These are phyloP conservation scores for Penicillium herquei DNA, from an alignment of 495 filamentous ascomycete species.

Conservation along the genomic window DNA sequence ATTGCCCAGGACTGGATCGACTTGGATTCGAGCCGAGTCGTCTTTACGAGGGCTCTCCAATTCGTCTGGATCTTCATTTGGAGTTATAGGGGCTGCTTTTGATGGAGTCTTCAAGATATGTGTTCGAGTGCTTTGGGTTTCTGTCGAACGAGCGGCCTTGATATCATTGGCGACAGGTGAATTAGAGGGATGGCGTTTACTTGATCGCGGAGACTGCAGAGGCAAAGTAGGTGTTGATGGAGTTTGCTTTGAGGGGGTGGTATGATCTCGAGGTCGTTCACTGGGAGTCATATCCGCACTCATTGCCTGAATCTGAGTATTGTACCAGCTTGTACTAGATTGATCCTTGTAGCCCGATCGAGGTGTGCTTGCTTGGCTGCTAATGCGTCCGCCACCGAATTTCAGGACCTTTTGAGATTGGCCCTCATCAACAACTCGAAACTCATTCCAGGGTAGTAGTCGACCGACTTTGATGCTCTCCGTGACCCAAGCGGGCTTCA, in stretches of 20 bases:
- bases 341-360: slow-evolving; percentile 68
- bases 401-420: slow-evolving; percentile 72
- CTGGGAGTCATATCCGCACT: slow-evolving; percentile 1
- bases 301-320: slow-evolving; percentile 57
- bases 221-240: neutral
- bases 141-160: slow-evolving; percentile 27
- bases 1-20: slow-evolving; percentile 49
- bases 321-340: slow-evolving; percentile 76
- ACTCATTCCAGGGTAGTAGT: slow-evolving; percentile 80
- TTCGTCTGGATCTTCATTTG: slow-evolving; percentile 49
- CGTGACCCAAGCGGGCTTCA: slow-evolving; percentile 94
- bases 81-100: slow-evolving; percentile 24
- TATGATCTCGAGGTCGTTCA: neutral
- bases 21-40: slow-evolving; percentile 45
- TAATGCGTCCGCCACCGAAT: slow-evolving; percentile 68
- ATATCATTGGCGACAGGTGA: slow-evolving; percentile 12
- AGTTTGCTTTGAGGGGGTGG: neutral
- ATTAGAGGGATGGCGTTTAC: neutral
- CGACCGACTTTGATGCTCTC: slow-evolving; percentile 81
- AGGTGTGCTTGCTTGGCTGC: slow-evolving; percentile 61
- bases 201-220: neutral
- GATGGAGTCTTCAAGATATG: slow-evolving; percentile 50
- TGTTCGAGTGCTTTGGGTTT: slow-evolving; percentile 53
- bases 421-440: slow-evolving; percentile 77
- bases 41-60: slow-evolving; percentile 68